Evolutionary conservation across 1,139 yeast genomes (phyloP).

Genomic region (Meyerozyma elateridarum): DNA sequence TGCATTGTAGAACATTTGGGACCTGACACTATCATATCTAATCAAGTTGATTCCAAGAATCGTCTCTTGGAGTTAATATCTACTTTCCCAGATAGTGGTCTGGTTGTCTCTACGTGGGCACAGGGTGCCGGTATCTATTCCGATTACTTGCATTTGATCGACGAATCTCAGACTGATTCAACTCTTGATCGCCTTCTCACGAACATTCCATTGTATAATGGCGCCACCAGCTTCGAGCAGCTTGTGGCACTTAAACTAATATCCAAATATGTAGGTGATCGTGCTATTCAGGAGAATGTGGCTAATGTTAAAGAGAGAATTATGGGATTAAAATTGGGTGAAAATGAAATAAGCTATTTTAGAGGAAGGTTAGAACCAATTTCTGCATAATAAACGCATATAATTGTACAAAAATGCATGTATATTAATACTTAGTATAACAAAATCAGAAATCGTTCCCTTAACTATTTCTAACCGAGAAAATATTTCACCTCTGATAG

Average conservation of each 20-base stretch:
- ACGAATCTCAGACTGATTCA: slow-evolving; percentile 14
- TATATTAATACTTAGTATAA: too few relatives aligned
- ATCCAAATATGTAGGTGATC: slow-evolving; percentile 42
- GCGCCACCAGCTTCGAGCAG: slow-evolving; percentile 23
- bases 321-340: slow-evolving; percentile 39
- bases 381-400: too few relatives aligned
- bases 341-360: slow-evolving; percentile 43
- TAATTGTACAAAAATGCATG: too few relatives aligned
- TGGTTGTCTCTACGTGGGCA: slow-evolving; percentile 51
- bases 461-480: too few relatives aligned
- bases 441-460: too few relatives aligned
- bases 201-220: slow-evolving; percentile 38
- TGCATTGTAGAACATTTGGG: slow-evolving; percentile 57
- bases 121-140: slow-evolving; percentile 56
- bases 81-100: slow-evolving; percentile 43
- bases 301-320: slow-evolving; percentile 22
- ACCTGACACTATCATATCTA: slow-evolving; percentile 56
- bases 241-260: slow-evolving; percentile 51
- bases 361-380: slow-evolving; percentile 11
- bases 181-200: slow-evolving; percentile 28
- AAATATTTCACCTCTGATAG: too few relatives aligned
- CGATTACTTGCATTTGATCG: slow-evolving; percentile 34
- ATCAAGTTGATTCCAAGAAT: slow-evolving; percentile 28
- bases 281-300: slow-evolving; percentile 24
- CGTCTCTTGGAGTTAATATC: slow-evolving; percentile 38